Percentiles rank a stretch among this genome's conserved stretches.
phyloP scores from a whole-genome alignment of 2,329 filamentous ascomycete genomes.

The Diaporthe ampelina region DNA sequence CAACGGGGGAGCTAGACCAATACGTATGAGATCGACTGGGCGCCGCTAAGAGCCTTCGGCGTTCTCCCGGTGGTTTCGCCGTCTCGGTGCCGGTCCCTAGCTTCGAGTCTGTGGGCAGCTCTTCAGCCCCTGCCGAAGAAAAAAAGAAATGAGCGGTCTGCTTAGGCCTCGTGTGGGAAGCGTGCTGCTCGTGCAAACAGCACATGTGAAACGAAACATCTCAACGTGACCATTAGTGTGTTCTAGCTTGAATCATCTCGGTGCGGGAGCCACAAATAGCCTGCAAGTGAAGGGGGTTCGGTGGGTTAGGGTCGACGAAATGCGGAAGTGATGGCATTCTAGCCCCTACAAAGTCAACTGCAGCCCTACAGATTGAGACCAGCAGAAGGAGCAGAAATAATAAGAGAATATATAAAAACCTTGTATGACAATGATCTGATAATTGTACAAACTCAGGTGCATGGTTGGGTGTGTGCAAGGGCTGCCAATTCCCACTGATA shows the following conservation, averaged over 20 bases:
- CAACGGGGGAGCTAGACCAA: constrained; percentile 23
- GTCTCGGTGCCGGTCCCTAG: constrained; percentile 25
- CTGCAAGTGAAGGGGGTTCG: neutral
- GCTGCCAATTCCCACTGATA: neutral
- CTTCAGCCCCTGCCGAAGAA: neutral
- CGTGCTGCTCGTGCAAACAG: neutral
- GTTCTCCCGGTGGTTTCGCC: constrained; percentile 22
- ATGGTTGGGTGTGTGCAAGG: neutral
- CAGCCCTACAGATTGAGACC: neutral
- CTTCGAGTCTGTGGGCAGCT: constrained; percentile 17
- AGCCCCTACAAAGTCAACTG: no score
- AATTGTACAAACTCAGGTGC: neutral
- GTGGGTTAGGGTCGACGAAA: neutral
- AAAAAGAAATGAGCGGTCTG: neutral
- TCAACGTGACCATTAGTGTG: neutral
- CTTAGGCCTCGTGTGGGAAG: neutral
- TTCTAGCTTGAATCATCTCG: neutral
- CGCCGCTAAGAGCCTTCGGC: constrained; percentile 22
- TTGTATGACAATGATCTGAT: neutral
- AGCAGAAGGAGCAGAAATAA: no score
- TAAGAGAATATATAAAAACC: neutral
- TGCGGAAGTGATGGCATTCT: neutral
- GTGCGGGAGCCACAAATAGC: neutral
- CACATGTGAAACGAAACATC: constrained; percentile 20
- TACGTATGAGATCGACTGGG: constrained; percentile 14